A percentile compares a stretch with the other conserved stretches of the same genome.
Evolutionary conservation across 805 yeast species (phyloP).

Genomic region (Wickerhamiella allomyrinae): DNA sequence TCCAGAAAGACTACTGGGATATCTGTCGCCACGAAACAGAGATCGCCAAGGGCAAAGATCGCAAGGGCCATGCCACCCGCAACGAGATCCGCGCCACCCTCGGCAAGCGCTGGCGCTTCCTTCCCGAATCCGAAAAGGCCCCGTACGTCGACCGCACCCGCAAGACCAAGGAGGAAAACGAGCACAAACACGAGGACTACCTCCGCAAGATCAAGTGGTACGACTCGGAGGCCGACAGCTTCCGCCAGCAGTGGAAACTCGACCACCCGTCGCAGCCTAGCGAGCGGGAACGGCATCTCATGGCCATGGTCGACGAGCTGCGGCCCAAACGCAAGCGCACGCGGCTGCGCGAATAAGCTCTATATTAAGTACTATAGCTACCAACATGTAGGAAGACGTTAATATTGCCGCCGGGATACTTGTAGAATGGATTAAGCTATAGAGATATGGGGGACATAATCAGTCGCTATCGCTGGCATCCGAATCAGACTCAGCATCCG

Average conservation of each 20-base stretch:
- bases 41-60: constrained; percentile 19
- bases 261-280: constrained; percentile 21
- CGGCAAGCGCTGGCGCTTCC: constrained; percentile 29
- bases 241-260: constrained; percentile 26
- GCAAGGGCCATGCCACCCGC: constrained; percentile 24
- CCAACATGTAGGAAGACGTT: too few relatives aligned
- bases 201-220: constrained; percentile 22
- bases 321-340: constrained; percentile 10
- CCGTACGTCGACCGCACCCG: constrained; percentile 27
- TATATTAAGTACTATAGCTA: too few relatives aligned
- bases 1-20: constrained; percentile 31
- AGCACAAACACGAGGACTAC: constrained; percentile 23
- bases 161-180: constrained; percentile 24
- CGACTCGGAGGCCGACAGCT: constrained; percentile 27
- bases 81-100: constrained; percentile 29
- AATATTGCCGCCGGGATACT: too few relatives aligned
- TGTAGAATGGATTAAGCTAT: too few relatives aligned
- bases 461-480: background rate
- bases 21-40: constrained; percentile 27
- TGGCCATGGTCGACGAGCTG: constrained; percentile 7
- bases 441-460: too few relatives aligned
- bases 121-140: constrained; percentile 25
- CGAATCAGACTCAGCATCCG: constrained; percentile 4
- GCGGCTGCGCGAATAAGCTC: constrained; percentile 9
- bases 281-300: constrained; percentile 15